Base-by-base conservation (phyloP, 768 basidiomycete genomes). In the Pilatotrama ljubarskyi region DNA sequence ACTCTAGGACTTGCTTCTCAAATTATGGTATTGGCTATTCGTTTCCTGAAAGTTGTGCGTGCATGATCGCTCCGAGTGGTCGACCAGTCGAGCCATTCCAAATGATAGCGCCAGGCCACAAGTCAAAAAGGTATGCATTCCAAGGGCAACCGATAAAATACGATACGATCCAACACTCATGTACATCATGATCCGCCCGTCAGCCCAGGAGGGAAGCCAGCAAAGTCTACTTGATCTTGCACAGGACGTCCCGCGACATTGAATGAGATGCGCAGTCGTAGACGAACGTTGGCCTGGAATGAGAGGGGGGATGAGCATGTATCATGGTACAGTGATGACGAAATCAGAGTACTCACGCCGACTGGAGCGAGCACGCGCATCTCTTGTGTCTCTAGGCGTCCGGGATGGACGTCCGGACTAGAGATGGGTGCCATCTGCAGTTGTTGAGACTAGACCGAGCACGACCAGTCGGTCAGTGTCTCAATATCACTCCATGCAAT, bases 341-440 rank as follows among this genome's bases (percentile, higher is more conserved):
- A 11, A 29, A 51, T 14, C 35, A 11, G 26, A 37, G 38, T 15
- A 83, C 92, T 74, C 69, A 95, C 95, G 36, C 95, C 95, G 8
- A 82, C 80, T 3, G 93, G 94, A 11, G 94, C 93, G 26, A 91
- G 80, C 38, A 99, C 86, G 10, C 94, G 84, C 91, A 99, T 90
- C 71, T 96, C 93, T 71, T 98, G 97, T 10, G 95, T 96, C 73
- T 98, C 96, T 15, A 84, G 82, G 9, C 85, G 76, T 1, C 94
- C 93, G 0, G 92, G 87, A 35, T 75, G 76, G 42, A 99, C 81
- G 52, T 84, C 88, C 11, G 88, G 80, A 72, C 88, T 94, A 5
- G 94, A 94, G 90, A 98, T 98, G 6, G 96, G 93, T 58, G 94
- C 80, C 96, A 99, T 99, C 73, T 98, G 95, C 56, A 99, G 74